A percentile compares a stretch with the other conserved stretches of the same genome.
Evolutionary conservation across 2,329 filamentous ascomycete species (phyloP).

Genomic region (Aspergillus vadensis): DNA sequence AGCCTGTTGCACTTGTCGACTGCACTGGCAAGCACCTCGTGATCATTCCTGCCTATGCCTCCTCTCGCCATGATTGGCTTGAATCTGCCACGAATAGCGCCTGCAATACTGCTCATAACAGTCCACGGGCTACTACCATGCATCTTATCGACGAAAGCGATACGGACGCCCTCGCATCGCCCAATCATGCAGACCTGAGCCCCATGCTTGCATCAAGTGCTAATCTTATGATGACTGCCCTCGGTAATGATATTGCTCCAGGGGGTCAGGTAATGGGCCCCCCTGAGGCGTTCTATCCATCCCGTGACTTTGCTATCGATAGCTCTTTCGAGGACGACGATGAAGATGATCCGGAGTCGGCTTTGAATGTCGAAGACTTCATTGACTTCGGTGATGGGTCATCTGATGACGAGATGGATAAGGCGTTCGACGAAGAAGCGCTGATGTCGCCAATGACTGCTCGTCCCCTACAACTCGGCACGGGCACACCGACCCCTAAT

Average conservation of each 20-base stretch:
- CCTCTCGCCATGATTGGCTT: slow-evolving; percentile 49
- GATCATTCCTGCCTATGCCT: slow-evolving; percentile 51
- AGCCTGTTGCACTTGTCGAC: slow-evolving; percentile 51
- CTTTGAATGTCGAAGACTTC: slow-evolving; percentile 70
- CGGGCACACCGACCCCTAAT: slow-evolving; percentile 40
- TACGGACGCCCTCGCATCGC: slow-evolving; percentile 44
- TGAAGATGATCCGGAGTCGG: slow-evolving; percentile 65
- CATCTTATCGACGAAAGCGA: slow-evolving; percentile 49
- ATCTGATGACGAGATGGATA: slow-evolving; percentile 63
- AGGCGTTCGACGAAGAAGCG: slow-evolving; percentile 49
- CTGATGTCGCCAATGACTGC: slow-evolving; percentile 50
- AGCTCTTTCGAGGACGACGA: slow-evolving; percentile 62
- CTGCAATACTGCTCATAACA: slow-evolving; percentile 46
- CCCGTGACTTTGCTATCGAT: slow-evolving; percentile 59
- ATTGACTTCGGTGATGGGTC: slow-evolving; percentile 65
- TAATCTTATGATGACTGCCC: slow-evolving; percentile 77
- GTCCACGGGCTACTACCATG: slow-evolving; percentile 43
- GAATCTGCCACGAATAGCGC: slow-evolving; percentile 46
- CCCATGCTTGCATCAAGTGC: slow-evolving; percentile 68
- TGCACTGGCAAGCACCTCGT: slow-evolving; percentile 52
- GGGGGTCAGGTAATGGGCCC: slow-evolving; percentile 69
- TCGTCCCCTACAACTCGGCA: slow-evolving; percentile 39
- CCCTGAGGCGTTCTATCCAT: slow-evolving; percentile 74
- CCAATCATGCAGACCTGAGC: slow-evolving; percentile 39
- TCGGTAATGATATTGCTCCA: slow-evolving; percentile 54